Percentiles rank a stretch among this genome's conserved stretches.
Conservation (phyloP, 2,329 filamentous ascomycete species). For the Colletotrichum sp. region DNA sequence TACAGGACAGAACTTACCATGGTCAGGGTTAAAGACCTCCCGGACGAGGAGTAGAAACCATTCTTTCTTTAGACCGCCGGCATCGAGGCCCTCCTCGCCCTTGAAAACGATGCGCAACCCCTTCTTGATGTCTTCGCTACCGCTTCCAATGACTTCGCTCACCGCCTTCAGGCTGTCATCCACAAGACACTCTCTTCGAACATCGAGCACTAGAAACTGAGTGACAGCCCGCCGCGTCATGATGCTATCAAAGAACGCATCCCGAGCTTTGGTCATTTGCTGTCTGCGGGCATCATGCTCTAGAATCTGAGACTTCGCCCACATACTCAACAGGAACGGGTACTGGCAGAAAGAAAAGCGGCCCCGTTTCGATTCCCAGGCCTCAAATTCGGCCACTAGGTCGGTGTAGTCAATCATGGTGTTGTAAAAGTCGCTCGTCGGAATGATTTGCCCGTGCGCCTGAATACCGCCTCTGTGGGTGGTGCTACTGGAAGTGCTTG, state of each 20-base stretch:
- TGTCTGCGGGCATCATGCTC: slow-evolving; percentile 88
- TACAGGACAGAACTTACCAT: slow-evolving; percentile 65
- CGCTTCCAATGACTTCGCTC: slow-evolving; percentile 81
- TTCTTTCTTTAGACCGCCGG: slow-evolving; percentile 87
- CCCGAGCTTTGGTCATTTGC: slow-evolving; percentile 86
- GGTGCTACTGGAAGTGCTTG: slow-evolving; percentile 9
- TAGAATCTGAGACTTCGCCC: slow-evolving; percentile 88
- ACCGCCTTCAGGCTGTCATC: slow-evolving; percentile 87
- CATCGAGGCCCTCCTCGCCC: slow-evolving; percentile 91
- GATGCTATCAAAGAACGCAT: slow-evolving; percentile 91
- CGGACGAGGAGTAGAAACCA: slow-evolving; percentile 90
- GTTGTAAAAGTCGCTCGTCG: slow-evolving; percentile 87
- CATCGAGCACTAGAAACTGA: slow-evolving; percentile 77
- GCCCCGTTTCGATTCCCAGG: slow-evolving; percentile 77
- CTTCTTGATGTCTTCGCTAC: slow-evolving; percentile 88
- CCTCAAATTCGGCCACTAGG: slow-evolving; percentile 83
- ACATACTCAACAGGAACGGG: slow-evolving; percentile 89
- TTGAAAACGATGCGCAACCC: slow-evolving; percentile 83
- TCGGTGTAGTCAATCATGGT: slow-evolving; percentile 87
- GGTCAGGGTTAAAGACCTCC: slow-evolving; percentile 89
- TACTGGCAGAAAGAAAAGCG: slow-evolving; percentile 93
- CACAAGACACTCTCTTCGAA: slow-evolving; percentile 84
- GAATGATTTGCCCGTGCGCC: slow-evolving; percentile 69
- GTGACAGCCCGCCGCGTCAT: slow-evolving; percentile 75
- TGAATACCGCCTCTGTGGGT: slow-evolving; percentile 46